Evolutionary conservation across 768 basidiomycete genomes (phyloP).

Genomic region (Hypholoma fasciculare): DNA sequence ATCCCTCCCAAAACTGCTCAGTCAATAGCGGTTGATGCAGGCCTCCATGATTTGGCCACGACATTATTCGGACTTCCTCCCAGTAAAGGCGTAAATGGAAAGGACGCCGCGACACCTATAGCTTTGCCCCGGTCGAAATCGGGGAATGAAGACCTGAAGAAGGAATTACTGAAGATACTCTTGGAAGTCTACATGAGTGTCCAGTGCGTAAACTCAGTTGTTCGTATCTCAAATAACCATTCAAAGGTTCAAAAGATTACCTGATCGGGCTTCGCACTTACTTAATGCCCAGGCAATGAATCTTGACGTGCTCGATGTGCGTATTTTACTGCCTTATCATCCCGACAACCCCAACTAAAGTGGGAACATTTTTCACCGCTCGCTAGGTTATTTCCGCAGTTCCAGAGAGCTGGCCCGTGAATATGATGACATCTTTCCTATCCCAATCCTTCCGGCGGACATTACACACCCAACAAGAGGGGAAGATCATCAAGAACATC

Average conservation of each 20-base stretch:
- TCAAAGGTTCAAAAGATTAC: slow-evolving; percentile 36
- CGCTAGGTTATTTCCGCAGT: slow-evolving; percentile 64
- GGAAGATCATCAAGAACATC: slow-evolving; percentile 76
- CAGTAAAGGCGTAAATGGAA: slow-evolving; percentile 25
- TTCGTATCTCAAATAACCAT: background rate
- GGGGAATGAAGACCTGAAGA: slow-evolving; percentile 51
- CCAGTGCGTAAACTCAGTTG: slow-evolving; percentile 46
- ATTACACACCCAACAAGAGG: slow-evolving; percentile 69
- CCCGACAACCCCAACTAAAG: background rate
- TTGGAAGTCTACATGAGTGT: slow-evolving; percentile 83
- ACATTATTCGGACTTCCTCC: slow-evolving; percentile 37
- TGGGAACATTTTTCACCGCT: background rate
- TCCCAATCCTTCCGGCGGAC: slow-evolving; percentile 76
- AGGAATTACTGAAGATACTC: slow-evolving; percentile 64
- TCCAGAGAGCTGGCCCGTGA: slow-evolving; percentile 76
- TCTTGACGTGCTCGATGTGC: slow-evolving; percentile 76
- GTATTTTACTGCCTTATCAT: slow-evolving; percentile 22
- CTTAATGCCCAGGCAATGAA: slow-evolving; percentile 80
- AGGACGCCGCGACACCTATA: slow-evolving; percentile 3
- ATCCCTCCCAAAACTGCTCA: slow-evolving; percentile 60
- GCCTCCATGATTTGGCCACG: slow-evolving; percentile 54
- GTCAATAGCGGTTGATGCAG: slow-evolving; percentile 45
- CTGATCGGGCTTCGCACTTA: slow-evolving; percentile 63
- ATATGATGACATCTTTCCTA: slow-evolving; percentile 73
- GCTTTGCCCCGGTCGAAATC: slow-evolving; percentile 32